These are phyloP conservation scores for Chaetoceros muelleri DNA, from an alignment of 108 stramenopile species.

Conservation along the genomic window DNA sequence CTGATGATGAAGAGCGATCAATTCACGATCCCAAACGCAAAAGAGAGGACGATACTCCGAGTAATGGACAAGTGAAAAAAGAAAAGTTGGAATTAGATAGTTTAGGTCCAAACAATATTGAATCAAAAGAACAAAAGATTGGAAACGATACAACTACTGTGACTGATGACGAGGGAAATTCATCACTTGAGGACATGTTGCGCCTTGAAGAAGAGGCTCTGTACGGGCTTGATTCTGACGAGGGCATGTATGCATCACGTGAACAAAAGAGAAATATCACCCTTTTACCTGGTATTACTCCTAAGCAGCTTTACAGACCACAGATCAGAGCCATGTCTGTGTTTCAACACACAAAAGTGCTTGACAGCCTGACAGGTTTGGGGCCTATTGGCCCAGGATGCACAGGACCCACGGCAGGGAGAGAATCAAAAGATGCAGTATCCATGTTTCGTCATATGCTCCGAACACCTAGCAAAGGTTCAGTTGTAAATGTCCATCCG, in stretches of 20 bases:
- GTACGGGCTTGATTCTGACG: slow-evolving; percentile 30
- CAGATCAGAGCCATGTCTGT: slow-evolving; percentile 15
- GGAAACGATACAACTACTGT: slow-evolving; percentile 4
- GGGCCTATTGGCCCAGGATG: slow-evolving; percentile 73
- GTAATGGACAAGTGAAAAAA: slow-evolving; percentile 19
- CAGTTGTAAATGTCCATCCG: slow-evolving; percentile 53
- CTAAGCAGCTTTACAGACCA: not conserved
- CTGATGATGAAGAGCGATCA: slow-evolving; percentile 3
- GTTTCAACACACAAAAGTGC: slow-evolving; percentile 38
- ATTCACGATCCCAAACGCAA: slow-evolving; percentile 11
- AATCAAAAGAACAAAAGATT: slow-evolving; percentile 13
- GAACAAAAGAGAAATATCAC: slow-evolving; percentile 2
- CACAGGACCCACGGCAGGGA: slow-evolving; percentile 31
- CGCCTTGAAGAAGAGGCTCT: slow-evolving; percentile 65
- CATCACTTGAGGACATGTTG: slow-evolving; percentile 16
- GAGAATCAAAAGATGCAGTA: not conserved
- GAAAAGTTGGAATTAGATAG: not conserved
- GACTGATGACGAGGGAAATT: slow-evolving; percentile 6
- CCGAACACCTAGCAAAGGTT: not conserved
- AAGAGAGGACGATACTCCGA: slow-evolving; percentile 8
- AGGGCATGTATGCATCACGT: not conserved
- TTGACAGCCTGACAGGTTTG: slow-evolving; percentile 62
- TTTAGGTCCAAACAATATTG: no score
- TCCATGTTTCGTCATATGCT: not conserved
- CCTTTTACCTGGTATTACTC: not conserved